A percentile compares a stretch with the other conserved stretches of the same genome.
Evolutionary conservation across 2,329 filamentous ascomycete species (phyloP).

Genomic region (Diaporthe longicolla): DNA sequence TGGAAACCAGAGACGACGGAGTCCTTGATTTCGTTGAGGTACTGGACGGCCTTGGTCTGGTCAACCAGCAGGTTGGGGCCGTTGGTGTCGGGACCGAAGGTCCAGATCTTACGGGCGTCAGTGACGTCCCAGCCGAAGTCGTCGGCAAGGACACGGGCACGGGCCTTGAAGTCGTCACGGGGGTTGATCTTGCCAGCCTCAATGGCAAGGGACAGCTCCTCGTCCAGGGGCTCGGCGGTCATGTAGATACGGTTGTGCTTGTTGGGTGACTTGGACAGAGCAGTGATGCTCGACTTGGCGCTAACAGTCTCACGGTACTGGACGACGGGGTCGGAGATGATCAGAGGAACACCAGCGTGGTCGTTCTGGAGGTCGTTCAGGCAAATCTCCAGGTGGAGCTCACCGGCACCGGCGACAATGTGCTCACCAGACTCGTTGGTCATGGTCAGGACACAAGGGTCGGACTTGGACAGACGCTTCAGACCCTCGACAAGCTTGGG

Average conservation of each 20-base stretch:
- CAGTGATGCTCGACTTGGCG: constrained; percentile 89
- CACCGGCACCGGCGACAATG: constrained; percentile 98
- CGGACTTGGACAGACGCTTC: constrained; percentile 99
- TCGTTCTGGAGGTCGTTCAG: constrained; percentile 99
- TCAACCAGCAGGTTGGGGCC: constrained; percentile 99
- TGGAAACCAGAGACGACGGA: constrained; percentile 99
- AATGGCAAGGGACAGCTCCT: constrained; percentile 93
- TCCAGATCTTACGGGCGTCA: constrained; percentile 99
- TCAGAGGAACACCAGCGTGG: constrained; percentile 98
- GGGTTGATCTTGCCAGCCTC: constrained; percentile 92
- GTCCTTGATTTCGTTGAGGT: constrained; percentile 99
- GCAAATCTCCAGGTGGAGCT: constrained; percentile 99
- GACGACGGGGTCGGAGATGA: constrained; percentile 97
- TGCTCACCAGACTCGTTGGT: constrained; percentile 97
- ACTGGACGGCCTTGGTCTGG: constrained; percentile 99
- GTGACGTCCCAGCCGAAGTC: constrained; percentile 99
- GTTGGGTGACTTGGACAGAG: constrained; percentile 99
- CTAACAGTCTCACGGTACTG: constrained; percentile 97
- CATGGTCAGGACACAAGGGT: constrained; percentile 94
- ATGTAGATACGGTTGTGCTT: constrained; percentile 99
- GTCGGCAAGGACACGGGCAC: constrained; percentile 95
- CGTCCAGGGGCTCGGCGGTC: constrained; percentile 88
- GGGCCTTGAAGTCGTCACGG: constrained; percentile 98
- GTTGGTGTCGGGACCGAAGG: constrained; percentile 97
- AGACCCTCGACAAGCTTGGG: constrained; percentile 99